Conservation (phyloP, 2,329 filamentous ascomycete genomes). For the Achaetomium macrosporum region DNA sequence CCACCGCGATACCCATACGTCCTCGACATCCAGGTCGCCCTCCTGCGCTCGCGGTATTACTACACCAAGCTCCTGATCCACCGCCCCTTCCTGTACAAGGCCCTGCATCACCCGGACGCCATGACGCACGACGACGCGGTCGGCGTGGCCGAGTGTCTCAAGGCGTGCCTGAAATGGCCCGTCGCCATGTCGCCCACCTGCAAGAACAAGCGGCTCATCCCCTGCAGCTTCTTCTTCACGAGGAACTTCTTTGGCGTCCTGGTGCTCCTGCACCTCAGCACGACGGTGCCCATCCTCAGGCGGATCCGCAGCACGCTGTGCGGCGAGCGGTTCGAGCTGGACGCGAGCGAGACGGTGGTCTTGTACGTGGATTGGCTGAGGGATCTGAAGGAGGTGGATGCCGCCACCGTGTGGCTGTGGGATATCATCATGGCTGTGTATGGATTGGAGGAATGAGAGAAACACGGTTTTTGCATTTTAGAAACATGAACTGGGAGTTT, state of each 20-base stretch:
- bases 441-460: constrained; percentile 29
- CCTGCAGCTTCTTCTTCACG: constrained; percentile 56
- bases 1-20: constrained; percentile 45
- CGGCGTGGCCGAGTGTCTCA: constrained; percentile 51
- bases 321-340: constrained; percentile 44
- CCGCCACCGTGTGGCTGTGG: constrained; percentile 52
- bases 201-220: constrained; percentile 52
- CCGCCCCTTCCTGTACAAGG: constrained; percentile 55
- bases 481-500: neutral
- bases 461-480: neutral
- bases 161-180: constrained; percentile 55
- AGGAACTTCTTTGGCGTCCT: constrained; percentile 56
- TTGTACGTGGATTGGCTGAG: constrained; percentile 55
- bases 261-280: constrained; percentile 49
- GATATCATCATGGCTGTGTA: constrained; percentile 44
- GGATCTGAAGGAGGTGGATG: constrained; percentile 50
- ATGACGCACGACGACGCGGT: constrained; percentile 49
- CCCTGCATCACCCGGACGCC: constrained; percentile 49
- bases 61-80: constrained; percentile 54
- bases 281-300: constrained; percentile 44
- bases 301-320: constrained; percentile 45
- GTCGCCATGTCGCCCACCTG: constrained; percentile 52
- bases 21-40: constrained; percentile 50
- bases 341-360: constrained; percentile 43
- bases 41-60: constrained; percentile 54